These are phyloP conservation scores for Russula foetens DNA, from an alignment of 768 basidiomycete genomes.

Conservation along the genomic window DNA sequence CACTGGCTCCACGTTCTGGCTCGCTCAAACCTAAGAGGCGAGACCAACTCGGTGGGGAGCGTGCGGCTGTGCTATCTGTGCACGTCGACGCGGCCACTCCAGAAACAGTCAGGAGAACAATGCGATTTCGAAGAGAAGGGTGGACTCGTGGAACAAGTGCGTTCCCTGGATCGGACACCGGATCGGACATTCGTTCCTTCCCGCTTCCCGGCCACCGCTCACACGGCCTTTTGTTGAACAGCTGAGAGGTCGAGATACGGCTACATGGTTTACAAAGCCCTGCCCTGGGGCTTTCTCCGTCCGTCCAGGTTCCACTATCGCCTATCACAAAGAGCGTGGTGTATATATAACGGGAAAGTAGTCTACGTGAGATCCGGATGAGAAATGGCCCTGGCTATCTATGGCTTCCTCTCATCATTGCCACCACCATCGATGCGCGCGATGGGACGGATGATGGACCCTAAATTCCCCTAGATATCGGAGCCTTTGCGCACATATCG, in stretches of 20 bases:
- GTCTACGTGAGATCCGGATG: slow-evolving; percentile 5
- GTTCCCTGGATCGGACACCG: neutral
- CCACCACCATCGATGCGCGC: slow-evolving; percentile 8
- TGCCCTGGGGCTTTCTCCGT: neutral
- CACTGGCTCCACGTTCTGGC: slow-evolving; percentile 2
- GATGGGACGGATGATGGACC: neutral
- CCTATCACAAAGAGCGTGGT: neutral
- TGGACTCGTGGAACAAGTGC: neutral
- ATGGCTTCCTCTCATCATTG: neutral
- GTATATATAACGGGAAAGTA: neutral
- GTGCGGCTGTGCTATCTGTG: slow-evolving; percentile 14
- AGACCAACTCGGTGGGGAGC: neutral
- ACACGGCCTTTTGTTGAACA: no score
- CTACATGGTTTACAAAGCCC: no score
- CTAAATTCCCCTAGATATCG: slow-evolving; percentile 3
- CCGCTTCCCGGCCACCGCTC: neutral
- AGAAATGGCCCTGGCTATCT: slow-evolving; percentile 1
- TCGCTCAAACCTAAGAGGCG: neutral
- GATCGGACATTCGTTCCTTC: no score
- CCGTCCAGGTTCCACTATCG: neutral
- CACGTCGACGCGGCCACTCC: neutral
- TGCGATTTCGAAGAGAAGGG: neutral
- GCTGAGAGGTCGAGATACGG: no score
- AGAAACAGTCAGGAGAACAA: neutral
- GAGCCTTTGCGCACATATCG: neutral